Conservation (phyloP, 73 alveolate species). For the Blepharisma stoltei region DNA sequence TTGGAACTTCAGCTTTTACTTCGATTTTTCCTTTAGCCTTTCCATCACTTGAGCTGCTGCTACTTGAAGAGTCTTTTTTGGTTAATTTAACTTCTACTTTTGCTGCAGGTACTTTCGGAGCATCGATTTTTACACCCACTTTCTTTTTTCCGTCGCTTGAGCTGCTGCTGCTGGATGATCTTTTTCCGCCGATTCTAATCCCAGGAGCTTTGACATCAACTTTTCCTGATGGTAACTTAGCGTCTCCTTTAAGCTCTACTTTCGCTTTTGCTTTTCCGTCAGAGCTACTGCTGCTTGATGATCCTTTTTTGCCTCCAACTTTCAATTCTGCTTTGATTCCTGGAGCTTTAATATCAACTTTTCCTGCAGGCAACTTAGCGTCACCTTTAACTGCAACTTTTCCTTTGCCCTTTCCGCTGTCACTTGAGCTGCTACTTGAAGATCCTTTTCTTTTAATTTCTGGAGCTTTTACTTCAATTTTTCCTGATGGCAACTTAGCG, state of each 20-base stretch:
- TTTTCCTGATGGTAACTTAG: slow-evolving; percentile 8
- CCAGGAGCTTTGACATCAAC: slow-evolving; percentile 11
- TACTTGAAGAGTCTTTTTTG: background rate
- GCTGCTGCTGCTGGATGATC: background rate
- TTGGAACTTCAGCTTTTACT: too few relatives aligned
- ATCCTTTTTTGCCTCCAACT: background rate
- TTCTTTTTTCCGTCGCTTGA: background rate
- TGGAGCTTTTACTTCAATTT: slow-evolving; percentile 2
- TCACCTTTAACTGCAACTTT: background rate
- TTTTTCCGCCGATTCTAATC: background rate
- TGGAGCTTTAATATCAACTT: slow-evolving; percentile 14
- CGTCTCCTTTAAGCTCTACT: background rate
- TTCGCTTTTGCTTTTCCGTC: background rate
- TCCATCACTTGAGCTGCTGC: background rate
- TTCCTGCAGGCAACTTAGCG: slow-evolving; percentile 1
- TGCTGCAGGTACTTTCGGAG: background rate
- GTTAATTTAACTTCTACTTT: background rate
- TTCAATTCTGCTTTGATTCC: background rate
- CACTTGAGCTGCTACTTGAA: too few relatives aligned
- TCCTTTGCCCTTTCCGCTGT: too few relatives aligned
- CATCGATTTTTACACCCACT: background rate
- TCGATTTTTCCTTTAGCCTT: background rate
- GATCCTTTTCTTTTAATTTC: too few relatives aligned
- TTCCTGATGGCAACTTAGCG: background rate
- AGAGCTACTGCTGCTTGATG: background rate